These are phyloP conservation scores for Blakeslea trispora DNA, from an alignment of 371 early-diverging fungal species.

Conservation along the genomic window DNA sequence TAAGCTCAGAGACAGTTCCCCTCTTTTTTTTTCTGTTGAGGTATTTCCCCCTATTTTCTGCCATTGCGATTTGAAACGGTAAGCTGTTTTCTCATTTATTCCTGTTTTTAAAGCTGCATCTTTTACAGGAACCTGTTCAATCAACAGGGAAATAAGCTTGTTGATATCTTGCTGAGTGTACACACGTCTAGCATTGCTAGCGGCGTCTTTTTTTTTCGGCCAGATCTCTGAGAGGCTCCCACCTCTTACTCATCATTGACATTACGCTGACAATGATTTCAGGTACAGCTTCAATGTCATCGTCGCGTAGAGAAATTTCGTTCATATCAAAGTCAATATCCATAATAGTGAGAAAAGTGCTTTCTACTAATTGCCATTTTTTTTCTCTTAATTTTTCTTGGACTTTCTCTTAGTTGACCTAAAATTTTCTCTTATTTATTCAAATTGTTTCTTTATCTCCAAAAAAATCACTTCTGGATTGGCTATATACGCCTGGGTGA, in stretches of 20 bases:
- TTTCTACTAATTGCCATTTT: no score
- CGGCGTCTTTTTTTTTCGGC: slow-evolving; percentile 11
- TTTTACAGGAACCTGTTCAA: slow-evolving; percentile 11
- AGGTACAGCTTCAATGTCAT: slow-evolving; percentile 14
- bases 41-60: slow-evolving; percentile 10
- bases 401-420: no score
- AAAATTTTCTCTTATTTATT: no score
- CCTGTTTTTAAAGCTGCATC: slow-evolving; percentile 10
- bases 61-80: slow-evolving; percentile 10
- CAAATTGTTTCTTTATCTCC: no score
- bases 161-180: slow-evolving; percentile 12
- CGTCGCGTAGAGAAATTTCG: slow-evolving; percentile 16
- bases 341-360: background rate
- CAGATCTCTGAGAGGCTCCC: slow-evolving; percentile 15
- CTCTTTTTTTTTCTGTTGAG: slow-evolving; percentile 13
- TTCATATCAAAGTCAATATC: slow-evolving; percentile 12
- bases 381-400: no score
- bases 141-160: slow-evolving; percentile 8
- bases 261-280: slow-evolving; percentile 18
- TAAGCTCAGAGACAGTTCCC: slow-evolving; percentile 19
- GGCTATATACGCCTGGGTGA: no score
- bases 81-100: slow-evolving; percentile 9
- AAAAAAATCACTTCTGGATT: no score
- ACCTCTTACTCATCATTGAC: slow-evolving; percentile 19
- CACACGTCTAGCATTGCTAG: slow-evolving; percentile 13